Conservation (phyloP, 1,284 basidiomycete species). For the Irpex rosettiformis region DNA sequence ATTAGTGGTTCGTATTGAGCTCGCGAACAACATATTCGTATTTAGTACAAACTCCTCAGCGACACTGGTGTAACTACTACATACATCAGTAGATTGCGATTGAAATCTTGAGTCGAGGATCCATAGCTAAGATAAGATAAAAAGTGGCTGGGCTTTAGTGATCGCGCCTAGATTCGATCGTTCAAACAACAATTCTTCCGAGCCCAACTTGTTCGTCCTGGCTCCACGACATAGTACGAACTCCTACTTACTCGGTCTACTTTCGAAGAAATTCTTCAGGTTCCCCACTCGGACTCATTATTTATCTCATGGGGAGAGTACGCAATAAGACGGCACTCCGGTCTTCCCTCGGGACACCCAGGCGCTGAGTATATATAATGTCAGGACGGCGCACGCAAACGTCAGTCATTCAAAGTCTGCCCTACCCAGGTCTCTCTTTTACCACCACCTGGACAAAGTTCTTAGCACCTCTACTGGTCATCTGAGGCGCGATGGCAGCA, state of each 20-base stretch:
- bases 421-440: conserved; percentile 7
- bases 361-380: conserved; percentile 2
- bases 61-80: too few species aligned
- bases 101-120: background rate
- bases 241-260: background rate
- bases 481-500: conserved; percentile 15
- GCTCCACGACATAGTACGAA: too few species aligned
- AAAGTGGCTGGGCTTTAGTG: background rate
- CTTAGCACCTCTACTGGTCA: background rate
- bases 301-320: background rate
- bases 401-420: conserved; percentile 8
- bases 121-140: background rate
- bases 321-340: background rate
- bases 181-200: too few species aligned
- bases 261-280: background rate
- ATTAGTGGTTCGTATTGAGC: too few species aligned
- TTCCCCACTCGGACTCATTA: background rate
- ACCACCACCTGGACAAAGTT: conserved; percentile 6
- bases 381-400: background rate
- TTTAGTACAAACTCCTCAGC: too few species aligned
- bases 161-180: background rate
- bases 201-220: too few species aligned
- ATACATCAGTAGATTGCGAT: too few species aligned
- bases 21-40: too few species aligned
- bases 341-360: background rate